Conservation (phyloP, 164 flowering plant species). For the Liquidambar formosana region DNA sequence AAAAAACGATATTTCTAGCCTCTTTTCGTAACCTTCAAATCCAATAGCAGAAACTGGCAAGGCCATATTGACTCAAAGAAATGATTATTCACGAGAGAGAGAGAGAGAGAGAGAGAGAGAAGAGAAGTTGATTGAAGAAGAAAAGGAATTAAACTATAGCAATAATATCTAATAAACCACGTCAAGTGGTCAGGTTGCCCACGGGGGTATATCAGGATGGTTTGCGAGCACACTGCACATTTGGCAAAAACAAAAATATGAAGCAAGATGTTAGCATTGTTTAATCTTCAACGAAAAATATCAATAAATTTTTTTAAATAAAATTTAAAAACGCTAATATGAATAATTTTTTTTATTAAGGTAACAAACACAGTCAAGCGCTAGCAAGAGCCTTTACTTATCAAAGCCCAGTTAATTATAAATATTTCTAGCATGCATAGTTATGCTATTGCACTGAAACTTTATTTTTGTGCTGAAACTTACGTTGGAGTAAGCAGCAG, state of each 20-base stretch:
- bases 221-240: conserved; percentile 50
- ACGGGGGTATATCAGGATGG: conserved; percentile 41
- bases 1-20: conserved; percentile 46
- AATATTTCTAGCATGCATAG: too few relatives aligned
- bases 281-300: background rate
- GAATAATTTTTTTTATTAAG: background rate
- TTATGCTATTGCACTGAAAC: too few relatives aligned
- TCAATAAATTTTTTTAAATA: background rate
- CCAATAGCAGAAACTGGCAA: conserved; percentile 47
- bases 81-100: conserved; percentile 11
- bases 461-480: conserved; percentile 8
- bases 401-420: too few relatives aligned
- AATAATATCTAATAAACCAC: conserved; percentile 16
- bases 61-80: conserved; percentile 16
- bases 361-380: too few relatives aligned
- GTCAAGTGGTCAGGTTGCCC: conserved; percentile 17
- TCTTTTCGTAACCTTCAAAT: conserved; percentile 57
- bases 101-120: conserved; percentile 15
- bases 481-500: conserved; percentile 47
- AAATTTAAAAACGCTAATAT: too few relatives aligned
- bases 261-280: background rate
- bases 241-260: background rate
- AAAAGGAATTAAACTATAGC: conserved; percentile 7
- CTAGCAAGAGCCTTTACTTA: too few relatives aligned
- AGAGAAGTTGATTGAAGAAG: conserved; percentile 5